These are phyloP conservation scores for Leonotis leonurus DNA, from an alignment of 257 asterid species.

Conservation along the genomic window DNA sequence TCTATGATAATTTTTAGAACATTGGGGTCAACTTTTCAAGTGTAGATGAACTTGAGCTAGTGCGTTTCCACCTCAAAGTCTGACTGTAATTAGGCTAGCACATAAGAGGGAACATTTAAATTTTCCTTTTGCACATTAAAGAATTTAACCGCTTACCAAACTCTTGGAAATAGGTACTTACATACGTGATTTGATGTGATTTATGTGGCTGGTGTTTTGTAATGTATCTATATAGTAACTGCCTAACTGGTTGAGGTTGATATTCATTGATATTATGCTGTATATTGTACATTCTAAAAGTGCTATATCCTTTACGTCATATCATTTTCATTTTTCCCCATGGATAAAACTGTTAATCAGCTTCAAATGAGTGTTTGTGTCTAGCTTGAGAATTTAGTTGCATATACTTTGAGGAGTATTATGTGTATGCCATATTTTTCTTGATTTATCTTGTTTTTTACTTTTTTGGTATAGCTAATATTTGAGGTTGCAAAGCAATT, in stretches of 20 bases:
- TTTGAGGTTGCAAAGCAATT: constrained; percentile 10
- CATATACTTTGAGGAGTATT: background rate
- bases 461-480: constrained; percentile 11
- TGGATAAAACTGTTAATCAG: background rate
- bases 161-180: background rate
- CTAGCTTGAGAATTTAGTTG: background rate
- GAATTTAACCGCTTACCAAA: background rate
- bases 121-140: background rate
- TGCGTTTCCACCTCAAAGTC: background rate
- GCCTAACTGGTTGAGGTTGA: constrained; percentile 2
- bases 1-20: background rate
- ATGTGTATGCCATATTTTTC: background rate
- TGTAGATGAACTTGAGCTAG: background rate
- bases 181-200: background rate
- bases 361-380: background rate
- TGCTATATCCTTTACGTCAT: background rate
- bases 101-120: background rate
- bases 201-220: background rate
- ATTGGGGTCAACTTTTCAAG: background rate
- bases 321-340: background rate
- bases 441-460: constrained; percentile 1
- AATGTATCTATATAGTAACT: background rate
- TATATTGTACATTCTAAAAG: background rate
- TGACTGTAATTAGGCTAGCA: background rate
- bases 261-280: background rate